phyloP scores from a whole-genome alignment of 805 yeast species.

The Kluyveromyces siamensis region DNA sequence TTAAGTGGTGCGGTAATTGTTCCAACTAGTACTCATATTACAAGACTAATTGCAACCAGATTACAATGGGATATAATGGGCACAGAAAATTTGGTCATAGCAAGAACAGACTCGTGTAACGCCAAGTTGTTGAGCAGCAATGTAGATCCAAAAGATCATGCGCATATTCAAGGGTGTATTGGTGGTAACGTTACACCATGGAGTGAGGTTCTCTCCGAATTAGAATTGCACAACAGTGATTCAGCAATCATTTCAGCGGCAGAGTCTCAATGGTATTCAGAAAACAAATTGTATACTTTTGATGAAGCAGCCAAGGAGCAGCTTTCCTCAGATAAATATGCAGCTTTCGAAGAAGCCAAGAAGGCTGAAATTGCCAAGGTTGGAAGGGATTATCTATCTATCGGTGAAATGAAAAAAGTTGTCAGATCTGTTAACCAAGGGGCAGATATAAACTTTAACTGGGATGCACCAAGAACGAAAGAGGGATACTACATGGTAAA shows the following conservation, averaged over 20 bases:
- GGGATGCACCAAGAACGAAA: conserved; percentile 52
- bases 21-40: conserved; percentile 47
- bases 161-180: conserved; percentile 42
- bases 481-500: conserved; percentile 47
- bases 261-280: conserved; percentile 40
- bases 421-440: conserved; percentile 25
- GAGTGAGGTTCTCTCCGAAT: conserved; percentile 35
- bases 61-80: conserved; percentile 62
- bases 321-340: conserved; percentile 11
- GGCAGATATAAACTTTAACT: conserved; percentile 36
- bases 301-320: conserved; percentile 39
- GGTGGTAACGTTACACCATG: conserved; percentile 30
- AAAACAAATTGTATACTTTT: conserved; percentile 36
- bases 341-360: conserved; percentile 18
- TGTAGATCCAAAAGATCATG: conserved; percentile 51
- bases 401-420: conserved; percentile 15
- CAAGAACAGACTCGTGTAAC: conserved; percentile 52
- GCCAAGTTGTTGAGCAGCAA: conserved; percentile 42
- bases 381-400: conserved; percentile 21
- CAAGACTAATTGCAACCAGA: conserved; percentile 47
- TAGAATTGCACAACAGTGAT: conserved; percentile 33
- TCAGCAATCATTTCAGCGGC: conserved; percentile 29
- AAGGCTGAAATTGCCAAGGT: conserved; percentile 7
- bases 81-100: conserved; percentile 46
- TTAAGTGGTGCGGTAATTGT: conserved; percentile 53